These are phyloP conservation scores for Wickerhamiella cacticola DNA, from an alignment of 805 yeast species.

Conservation along the genomic window DNA sequence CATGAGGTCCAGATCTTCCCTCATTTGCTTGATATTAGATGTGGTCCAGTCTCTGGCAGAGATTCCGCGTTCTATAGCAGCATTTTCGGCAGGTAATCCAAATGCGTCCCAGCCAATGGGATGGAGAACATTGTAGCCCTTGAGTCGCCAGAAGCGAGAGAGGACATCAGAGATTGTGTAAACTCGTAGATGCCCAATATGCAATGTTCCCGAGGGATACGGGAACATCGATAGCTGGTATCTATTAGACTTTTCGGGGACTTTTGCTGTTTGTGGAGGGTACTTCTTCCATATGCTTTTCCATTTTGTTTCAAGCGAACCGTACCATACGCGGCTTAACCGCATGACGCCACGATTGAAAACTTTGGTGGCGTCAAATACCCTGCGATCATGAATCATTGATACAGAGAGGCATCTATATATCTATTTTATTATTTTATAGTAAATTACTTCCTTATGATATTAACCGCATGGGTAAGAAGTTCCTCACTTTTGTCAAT, in stretches of 20 bases:
- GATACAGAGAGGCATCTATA: neutral
- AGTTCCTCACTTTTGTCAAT: slow-evolving; percentile 15
- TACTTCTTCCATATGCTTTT: slow-evolving; percentile 20
- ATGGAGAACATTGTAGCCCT: slow-evolving; percentile 69
- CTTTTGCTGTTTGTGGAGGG: slow-evolving; percentile 6
- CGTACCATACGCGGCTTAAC: neutral
- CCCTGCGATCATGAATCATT: neutral
- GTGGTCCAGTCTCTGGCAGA: slow-evolving; percentile 78
- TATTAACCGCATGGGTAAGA: slow-evolving; percentile 1
- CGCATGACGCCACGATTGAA: slow-evolving; percentile 5
- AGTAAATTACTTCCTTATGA: neutral
- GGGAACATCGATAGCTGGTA: slow-evolving; percentile 86
- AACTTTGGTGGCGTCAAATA: neutral
- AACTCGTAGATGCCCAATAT: slow-evolving; percentile 89
- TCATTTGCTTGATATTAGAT: slow-evolving; percentile 73
- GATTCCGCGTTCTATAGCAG: slow-evolving; percentile 76
- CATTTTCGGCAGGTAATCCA: slow-evolving; percentile 97
- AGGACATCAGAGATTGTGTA: slow-evolving; percentile 81
- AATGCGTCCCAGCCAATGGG: slow-evolving; percentile 99
- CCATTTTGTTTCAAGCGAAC: slow-evolving; percentile 24
- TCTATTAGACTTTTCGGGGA: slow-evolving; percentile 29
- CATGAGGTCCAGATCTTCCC: slow-evolving; percentile 65
- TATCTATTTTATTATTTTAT: neutral
- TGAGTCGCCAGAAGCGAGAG: slow-evolving; percentile 63
- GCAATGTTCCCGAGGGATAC: slow-evolving; percentile 86